phyloP scores from a whole-genome alignment of 1,284 basidiomycete species.

The Apiotrichum brassicae region DNA sequence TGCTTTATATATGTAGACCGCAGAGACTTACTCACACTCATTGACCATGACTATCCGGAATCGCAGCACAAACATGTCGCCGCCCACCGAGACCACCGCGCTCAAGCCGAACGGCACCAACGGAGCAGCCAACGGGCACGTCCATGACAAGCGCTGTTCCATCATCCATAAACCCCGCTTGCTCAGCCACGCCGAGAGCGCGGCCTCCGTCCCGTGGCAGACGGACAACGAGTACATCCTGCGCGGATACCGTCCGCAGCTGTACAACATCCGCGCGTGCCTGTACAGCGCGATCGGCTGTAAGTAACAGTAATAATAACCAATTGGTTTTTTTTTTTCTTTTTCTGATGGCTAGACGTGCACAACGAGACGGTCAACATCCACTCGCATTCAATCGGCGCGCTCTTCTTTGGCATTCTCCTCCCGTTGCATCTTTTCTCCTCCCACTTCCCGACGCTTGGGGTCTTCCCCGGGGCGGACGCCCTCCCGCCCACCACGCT shows the following conservation, averaged over 20 bases:
- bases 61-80: too few species aligned
- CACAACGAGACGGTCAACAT: constrained; percentile 91
- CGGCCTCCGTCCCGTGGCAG: constrained; percentile 39
- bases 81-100: neutral
- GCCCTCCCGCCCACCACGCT: constrained; percentile 43
- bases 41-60: too few species aligned
- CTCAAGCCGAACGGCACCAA: neutral
- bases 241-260: constrained; percentile 66
- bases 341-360: constrained; percentile 61
- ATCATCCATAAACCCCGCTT: constrained; percentile 4
- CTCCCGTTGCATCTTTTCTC: constrained; percentile 53
- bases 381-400: constrained; percentile 75
- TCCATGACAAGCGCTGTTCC: too few species aligned
- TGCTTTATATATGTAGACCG: too few species aligned
- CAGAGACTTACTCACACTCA: too few species aligned
- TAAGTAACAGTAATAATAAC: constrained; percentile 46
- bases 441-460: constrained; percentile 45
- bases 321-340: neutral
- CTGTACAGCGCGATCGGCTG: constrained; percentile 64
- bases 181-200: constrained; percentile 33
- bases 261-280: constrained; percentile 61
- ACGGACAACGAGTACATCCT: constrained; percentile 68
- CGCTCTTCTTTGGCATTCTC: constrained; percentile 58
- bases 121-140: too few species aligned
- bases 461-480: constrained; percentile 14